Conservation (phyloP, 1,284 basidiomycete genomes). For the Athelia psychrophila region DNA sequence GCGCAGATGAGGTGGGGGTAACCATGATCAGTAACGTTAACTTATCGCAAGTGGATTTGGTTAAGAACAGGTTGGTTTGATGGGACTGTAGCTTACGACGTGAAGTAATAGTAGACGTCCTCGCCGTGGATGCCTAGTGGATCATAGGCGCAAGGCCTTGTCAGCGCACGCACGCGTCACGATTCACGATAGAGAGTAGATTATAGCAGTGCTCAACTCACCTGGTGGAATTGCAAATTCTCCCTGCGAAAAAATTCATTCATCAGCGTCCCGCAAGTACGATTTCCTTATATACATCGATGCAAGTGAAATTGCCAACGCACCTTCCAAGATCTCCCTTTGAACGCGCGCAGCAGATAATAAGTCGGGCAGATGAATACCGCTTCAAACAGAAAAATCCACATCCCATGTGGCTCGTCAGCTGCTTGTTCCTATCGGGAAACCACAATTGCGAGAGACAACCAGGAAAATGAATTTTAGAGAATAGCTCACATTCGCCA, state of each 20-base stretch:
- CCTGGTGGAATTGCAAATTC: slow-evolving; percentile 36
- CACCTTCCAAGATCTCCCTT: slow-evolving; percentile 21
- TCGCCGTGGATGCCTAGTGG: too few species aligned
- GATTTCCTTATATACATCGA: background rate
- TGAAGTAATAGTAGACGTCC: slow-evolving; percentile 32
- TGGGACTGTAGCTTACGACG: slow-evolving; percentile 2
- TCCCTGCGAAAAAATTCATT: slow-evolving; percentile 15
- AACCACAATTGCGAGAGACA: slow-evolving; percentile 2
- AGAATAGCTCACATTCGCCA: slow-evolving; percentile 21
- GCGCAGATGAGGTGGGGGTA: slow-evolving; percentile 4
- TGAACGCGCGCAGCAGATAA: slow-evolving; percentile 23
- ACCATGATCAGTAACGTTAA: too few species aligned
- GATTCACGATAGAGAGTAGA: too few species aligned
- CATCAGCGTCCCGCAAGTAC: background rate
- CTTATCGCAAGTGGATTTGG: slow-evolving; percentile 4
- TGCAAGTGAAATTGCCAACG: background rate
- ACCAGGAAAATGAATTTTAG: too few species aligned
- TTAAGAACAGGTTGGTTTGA: background rate
- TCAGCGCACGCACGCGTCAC: too few species aligned
- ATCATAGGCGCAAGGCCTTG: too few species aligned
- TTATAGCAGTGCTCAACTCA: slow-evolving; percentile 27
- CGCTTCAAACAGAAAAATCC: too few species aligned
- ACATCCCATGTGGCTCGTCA: background rate
- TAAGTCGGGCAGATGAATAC: slow-evolving; percentile 33
- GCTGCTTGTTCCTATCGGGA: background rate